Evolutionary conservation across 2,329 filamentous ascomycete species (phyloP), one percentile per base, ranked within the genome.

Genomic region (Dothistroma pini): DNA sequence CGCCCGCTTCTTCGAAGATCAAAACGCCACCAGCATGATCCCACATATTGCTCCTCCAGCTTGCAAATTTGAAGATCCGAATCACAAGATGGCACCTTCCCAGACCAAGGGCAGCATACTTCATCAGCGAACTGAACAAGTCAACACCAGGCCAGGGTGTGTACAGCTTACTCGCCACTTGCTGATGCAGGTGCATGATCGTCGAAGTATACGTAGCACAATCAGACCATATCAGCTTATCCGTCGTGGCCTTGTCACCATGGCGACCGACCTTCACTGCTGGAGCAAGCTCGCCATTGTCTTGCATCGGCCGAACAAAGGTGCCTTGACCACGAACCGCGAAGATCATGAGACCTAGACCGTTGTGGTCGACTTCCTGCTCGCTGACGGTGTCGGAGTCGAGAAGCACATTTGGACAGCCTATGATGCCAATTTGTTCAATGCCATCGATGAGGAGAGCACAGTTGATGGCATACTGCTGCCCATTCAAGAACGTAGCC

Each of bases 391-490:
- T 78, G 64, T 71, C 72, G 14, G 74, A 69, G 41, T 75, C 69
- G 10, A 79, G 74, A 9, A 78, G 76, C n/a, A 87, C 74, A 65
- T 88, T 88, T 10, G 86, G 86, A 70, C 83, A 87, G 9, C 82
- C 86, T 48, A 87, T 74, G 2, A 86, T 82, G n/a, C 81, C 84
- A 22, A 88, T 70, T 55, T 81, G 76, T 70, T 88, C 83, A 51
- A 74, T 68, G 3, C 85, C 85, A 57, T 86, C 76, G 60, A 84
- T 80, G 2, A 88, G 72, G 63, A 88, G 73, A 2, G 83, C 81
- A 21, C 88, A 74, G 62, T 83, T 84, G 4, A 88, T 83, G 2
- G 82, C 85, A 61, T 87, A 88, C 73, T 88, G 86, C 72, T 85
- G 79, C 2, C 83, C 83, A 44, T 75, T 75, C 65, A 88, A 81